These are phyloP conservation scores for Erigeron canadensis DNA, from an alignment of 129 eudicot genomes.

Conservation along the genomic window DNA sequence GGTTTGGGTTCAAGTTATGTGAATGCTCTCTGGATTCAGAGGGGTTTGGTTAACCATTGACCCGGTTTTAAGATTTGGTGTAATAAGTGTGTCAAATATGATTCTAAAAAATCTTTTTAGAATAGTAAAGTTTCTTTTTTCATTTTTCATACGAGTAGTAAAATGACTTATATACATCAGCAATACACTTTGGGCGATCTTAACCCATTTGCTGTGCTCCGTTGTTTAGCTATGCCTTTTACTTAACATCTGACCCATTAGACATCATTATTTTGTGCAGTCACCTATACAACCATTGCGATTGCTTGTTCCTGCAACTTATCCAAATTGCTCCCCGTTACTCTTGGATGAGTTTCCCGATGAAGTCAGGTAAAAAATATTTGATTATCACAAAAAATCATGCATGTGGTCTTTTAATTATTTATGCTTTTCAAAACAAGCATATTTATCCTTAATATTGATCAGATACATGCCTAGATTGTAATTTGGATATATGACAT, in stretches of 20 bases:
- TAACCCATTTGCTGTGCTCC: neutral
- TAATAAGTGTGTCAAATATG: neutral
- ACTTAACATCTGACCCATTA: neutral
- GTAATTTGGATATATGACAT: conserved; percentile 4
- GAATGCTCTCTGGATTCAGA: neutral
- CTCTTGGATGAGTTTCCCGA: conserved; percentile 84
- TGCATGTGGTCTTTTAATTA: neutral
- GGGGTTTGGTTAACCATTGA: neutral
- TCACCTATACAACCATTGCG: conserved; percentile 86
- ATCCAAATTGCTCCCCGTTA: conserved; percentile 73
- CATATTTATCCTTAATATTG: neutral
- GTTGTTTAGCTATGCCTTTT: neutral
- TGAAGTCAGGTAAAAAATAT: conserved; percentile 57
- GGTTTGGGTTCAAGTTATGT: neutral
- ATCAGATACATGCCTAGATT: neutral
- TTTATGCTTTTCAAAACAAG: too few species aligned
- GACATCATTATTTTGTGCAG: conserved; percentile 38
- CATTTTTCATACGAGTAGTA: too few species aligned
- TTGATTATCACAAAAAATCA: neutral
- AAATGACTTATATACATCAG: too few species aligned
- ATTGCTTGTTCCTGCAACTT: conserved; percentile 72
- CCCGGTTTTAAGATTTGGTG: neutral
- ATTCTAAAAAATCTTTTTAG: neutral
- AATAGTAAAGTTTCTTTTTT: neutral
- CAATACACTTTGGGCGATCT: neutral